Evolutionary conservation across 208 protist species (phyloP), one percentile per base, ranked within the genome.

Genomic region (Trypanosoma boissoni): DNA sequence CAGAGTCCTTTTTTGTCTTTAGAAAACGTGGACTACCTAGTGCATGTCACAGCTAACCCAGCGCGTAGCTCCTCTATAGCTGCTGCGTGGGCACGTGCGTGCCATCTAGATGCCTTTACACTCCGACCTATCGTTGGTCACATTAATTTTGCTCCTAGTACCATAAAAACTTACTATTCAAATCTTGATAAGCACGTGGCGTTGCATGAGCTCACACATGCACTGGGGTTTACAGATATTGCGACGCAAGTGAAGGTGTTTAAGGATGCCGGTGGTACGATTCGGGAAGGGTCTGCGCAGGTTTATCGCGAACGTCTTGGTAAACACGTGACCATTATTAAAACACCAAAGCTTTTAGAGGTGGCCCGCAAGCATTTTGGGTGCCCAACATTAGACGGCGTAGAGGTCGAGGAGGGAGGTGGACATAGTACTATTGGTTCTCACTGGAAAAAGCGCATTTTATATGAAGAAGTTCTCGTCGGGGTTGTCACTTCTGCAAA

Each of bases 371-470:
- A 44, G 34, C 66, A 83, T 59, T 89, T 83, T 72, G 68, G 60
- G 29, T 89, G 78, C 49, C 48, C 51, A 28, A 71, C 46, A 1
- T 55, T 85, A 41, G 75, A 79, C 28, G 82, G 82, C 27, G 72
- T 89, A 6, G 78, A 81, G 61, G 56, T 89, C 32, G 82, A 85
- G 50, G 72, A 83, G 49, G 29, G 31, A 21, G 82, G 78, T 14
- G 72, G 62, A 20, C 12, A n/a, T 21, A 75, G 82, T n/a, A 89
- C 78, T 6, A 50, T 51, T 3, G 63, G 64, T 8, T 82, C 78
- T 16, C 82, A 89, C 56, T 85, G 82, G 78, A 83, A 89, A 34
- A 76, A 82, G 28, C 66, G 78, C 37, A 73, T 89, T 57, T 63
- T 88, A 0, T 74, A 65, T 46, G 48, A 82, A 23, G 81, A 88